Conservation (phyloP, 352 stramenopile species). For the Pythium grandisporangium region DNA sequence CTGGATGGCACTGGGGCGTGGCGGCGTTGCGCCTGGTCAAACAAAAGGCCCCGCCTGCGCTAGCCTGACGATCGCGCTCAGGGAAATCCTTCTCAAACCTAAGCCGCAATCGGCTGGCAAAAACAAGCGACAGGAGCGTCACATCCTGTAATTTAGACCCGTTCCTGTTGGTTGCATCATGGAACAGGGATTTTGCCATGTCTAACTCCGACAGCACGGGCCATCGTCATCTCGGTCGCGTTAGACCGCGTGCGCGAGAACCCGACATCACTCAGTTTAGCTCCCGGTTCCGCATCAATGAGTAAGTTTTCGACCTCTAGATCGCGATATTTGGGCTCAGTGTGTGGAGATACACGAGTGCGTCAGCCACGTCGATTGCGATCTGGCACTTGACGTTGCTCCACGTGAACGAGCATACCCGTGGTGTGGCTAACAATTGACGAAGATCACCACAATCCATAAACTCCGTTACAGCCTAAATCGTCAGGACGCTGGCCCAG, state of each 20-base stretch:
- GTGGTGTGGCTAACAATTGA: constrained; percentile 3
- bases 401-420: constrained; percentile 5
- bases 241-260: not conserved
- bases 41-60: constrained; percentile 47
- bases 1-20: constrained; percentile 65
- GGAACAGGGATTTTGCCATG: constrained; percentile 49
- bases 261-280: constrained; percentile 10
- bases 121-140: constrained; percentile 54
- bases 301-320: constrained; percentile 14
- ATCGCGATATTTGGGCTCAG: constrained; percentile 11
- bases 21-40: constrained; percentile 51
- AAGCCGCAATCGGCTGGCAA: constrained; percentile 44
- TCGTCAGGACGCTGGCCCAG: constrained; percentile 6
- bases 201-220: constrained; percentile 48
- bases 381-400: constrained; percentile 10
- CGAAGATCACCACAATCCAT: constrained; percentile 14
- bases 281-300: constrained; percentile 1
- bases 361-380: constrained; percentile 15
- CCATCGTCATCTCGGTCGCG: constrained; percentile 2
- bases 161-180: constrained; percentile 53
- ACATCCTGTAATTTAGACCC: constrained; percentile 52
- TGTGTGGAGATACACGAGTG: constrained; percentile 14
- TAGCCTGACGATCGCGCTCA: constrained; percentile 37
- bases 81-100: constrained; percentile 21
- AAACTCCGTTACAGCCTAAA: constrained; percentile 8